Percentiles rank a stretch among this genome's conserved stretches.
Evolutionary conservation across 2,329 filamentous ascomycete genomes (phyloP).

Genomic region (Tetracladium maxilliforme): DNA sequence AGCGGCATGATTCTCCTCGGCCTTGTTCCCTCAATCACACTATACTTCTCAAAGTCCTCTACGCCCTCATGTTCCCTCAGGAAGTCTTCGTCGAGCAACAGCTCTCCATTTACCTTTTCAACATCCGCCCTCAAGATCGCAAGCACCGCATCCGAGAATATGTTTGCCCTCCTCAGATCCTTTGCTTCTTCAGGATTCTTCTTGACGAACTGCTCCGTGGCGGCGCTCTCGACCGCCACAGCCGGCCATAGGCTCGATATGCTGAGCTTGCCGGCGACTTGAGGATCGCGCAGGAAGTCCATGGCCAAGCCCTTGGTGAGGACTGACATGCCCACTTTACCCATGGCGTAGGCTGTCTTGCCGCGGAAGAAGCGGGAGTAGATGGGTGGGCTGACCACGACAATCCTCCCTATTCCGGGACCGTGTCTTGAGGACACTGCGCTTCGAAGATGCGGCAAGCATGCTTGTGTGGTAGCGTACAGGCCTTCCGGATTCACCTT

Average conservation of each 20-base stretch:
- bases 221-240: constrained; percentile 58
- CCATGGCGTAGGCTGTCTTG: constrained; percentile 71
- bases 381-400: constrained; percentile 74
- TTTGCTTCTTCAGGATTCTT: constrained; percentile 28
- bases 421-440: too few relatives aligned
- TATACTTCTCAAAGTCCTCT: constrained; percentile 59
- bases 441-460: constrained; percentile 47
- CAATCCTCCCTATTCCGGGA: constrained; percentile 47
- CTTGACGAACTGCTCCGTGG: constrained; percentile 40
- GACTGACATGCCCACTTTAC: constrained; percentile 71
- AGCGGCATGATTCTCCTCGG: constrained; percentile 69
- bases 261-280: constrained; percentile 62
- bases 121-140: constrained; percentile 51
- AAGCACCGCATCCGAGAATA: constrained; percentile 70
- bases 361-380: constrained; percentile 76
- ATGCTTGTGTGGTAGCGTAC: constrained; percentile 56
- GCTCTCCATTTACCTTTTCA: constrained; percentile 49
- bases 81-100: constrained; percentile 72
- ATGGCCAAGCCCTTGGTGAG: constrained; percentile 70
- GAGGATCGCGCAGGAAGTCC: constrained; percentile 55
- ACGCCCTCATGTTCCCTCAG: constrained; percentile 48
- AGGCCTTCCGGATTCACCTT: constrained; percentile 61
- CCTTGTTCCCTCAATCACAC: constrained; percentile 42
- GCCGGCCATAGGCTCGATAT: constrained; percentile 78
- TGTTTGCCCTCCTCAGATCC: constrained; percentile 53